Percentiles rank a stretch among this genome's conserved stretches.
Evolutionary conservation across 768 basidiomycete genomes (phyloP).

Genomic region (Pisolithus marmoratus): DNA sequence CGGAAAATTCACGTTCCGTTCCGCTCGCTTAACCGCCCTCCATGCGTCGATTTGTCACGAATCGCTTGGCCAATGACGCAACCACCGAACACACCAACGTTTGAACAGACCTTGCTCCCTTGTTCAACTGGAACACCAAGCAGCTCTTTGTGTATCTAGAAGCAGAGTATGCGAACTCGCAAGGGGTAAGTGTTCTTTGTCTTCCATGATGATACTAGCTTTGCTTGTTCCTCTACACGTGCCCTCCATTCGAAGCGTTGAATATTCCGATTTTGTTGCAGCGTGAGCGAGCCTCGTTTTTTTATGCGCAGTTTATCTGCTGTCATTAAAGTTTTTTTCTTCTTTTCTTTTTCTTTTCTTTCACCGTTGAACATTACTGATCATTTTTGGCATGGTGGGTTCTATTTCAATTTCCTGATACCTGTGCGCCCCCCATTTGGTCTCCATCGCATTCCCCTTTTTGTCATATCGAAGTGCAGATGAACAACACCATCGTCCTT

Average conservation of each 20-base stretch:
- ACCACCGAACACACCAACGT: not conserved
- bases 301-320: not conserved
- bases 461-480: conserved; percentile 30
- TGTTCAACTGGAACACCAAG: conserved; percentile 97
- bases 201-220: not conserved
- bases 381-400: not conserved
- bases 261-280: no score
- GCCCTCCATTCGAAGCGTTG: not conserved
- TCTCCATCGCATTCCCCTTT: conserved; percentile 1
- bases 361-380: not conserved
- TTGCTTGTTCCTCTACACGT: not conserved
- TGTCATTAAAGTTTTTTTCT: not conserved
- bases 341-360: no score
- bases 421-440: not conserved
- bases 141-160: conserved; percentile 84
- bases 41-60: no score
- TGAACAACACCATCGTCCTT: conserved; percentile 73
- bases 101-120: conserved; percentile 62
- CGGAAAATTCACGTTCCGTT: no score
- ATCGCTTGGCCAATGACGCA: not conserved
- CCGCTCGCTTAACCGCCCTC: no score
- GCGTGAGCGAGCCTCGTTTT: not conserved
- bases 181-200: conserved; percentile 52
- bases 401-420: not conserved
- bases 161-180: conserved; percentile 71